These are phyloP conservation scores for Opeltia flavorubescens DNA, from an alignment of 495 filamentous ascomycete genomes.

Conservation along the genomic window DNA sequence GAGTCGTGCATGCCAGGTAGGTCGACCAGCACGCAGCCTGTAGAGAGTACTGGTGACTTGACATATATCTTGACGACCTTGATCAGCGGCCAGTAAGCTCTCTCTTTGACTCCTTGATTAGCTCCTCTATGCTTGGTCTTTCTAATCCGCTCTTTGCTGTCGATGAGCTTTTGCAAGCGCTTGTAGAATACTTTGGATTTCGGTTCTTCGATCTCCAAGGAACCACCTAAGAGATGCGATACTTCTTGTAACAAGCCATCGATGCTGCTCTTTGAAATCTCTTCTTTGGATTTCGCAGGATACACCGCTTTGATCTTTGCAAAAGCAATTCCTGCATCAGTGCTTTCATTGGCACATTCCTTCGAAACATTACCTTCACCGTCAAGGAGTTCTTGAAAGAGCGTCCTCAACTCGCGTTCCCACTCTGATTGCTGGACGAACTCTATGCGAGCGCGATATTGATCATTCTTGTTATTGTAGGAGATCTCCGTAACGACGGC, in stretches of 20 bases:
- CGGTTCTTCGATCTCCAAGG: slow-evolving; percentile 25
- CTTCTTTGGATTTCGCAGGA: slow-evolving; percentile 37
- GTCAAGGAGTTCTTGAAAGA: slow-evolving; percentile 40
- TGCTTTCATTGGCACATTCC: slow-evolving; percentile 30
- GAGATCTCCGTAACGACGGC: slow-evolving; percentile 53
- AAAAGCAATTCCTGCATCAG: slow-evolving; percentile 43
- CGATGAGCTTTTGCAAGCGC: slow-evolving; percentile 32
- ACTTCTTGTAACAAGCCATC: slow-evolving; percentile 26
- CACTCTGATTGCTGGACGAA: slow-evolving; percentile 43
- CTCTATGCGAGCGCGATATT: slow-evolving; percentile 23
- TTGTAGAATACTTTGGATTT: slow-evolving; percentile 28
- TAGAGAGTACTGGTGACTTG: slow-evolving; percentile 39
- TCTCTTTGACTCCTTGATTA: slow-evolving; percentile 20
- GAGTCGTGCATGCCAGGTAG: slow-evolving; percentile 51
- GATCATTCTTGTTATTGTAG: slow-evolving; percentile 37
- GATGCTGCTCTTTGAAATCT: slow-evolving; percentile 24
- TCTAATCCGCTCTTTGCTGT: slow-evolving; percentile 34
- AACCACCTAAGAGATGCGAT: slow-evolving; percentile 33
- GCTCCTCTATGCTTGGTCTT: slow-evolving; percentile 22
- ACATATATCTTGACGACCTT: slow-evolving; percentile 45
- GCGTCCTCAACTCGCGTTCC: slow-evolving; percentile 33
- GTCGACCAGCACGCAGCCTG: slow-evolving; percentile 53
- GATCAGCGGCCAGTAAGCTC: slow-evolving; percentile 54
- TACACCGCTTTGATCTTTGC: slow-evolving; percentile 55
- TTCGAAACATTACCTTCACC: slow-evolving; percentile 25